Evolutionary conservation across 2,329 filamentous ascomycete species (phyloP).

Genomic region (Tolypocladium tropicale): DNA sequence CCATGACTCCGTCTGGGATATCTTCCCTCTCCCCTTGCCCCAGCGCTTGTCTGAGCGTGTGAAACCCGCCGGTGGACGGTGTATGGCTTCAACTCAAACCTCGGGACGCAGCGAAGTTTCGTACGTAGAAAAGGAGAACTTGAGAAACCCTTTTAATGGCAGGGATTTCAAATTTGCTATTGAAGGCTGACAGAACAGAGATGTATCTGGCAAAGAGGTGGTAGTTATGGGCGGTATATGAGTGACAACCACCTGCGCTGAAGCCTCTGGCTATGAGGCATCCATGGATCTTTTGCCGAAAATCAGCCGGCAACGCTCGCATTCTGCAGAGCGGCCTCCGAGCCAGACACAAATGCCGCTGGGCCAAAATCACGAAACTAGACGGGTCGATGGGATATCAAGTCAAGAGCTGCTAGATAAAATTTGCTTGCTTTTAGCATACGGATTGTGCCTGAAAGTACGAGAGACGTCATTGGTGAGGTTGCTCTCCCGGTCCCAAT

Average conservation of each 20-base stretch:
- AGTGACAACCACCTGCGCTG: neutral
- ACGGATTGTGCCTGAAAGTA: neutral
- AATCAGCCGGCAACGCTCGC: slow-evolving; percentile 1
- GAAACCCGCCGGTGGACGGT: too few relatives aligned
- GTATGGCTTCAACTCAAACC: too few relatives aligned
- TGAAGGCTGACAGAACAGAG: neutral
- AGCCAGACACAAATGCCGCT: neutral
- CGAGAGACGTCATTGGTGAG: neutral
- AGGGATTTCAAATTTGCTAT: neutral
- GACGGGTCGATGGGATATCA: neutral
- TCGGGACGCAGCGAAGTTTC: neutral
- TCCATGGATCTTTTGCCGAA: neutral
- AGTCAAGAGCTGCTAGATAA: neutral
- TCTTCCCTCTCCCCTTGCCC: neutral
- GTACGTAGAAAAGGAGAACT: neutral
- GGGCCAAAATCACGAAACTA: neutral
- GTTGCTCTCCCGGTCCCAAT: neutral
- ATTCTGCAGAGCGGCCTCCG: too few relatives aligned
- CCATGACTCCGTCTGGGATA: slow-evolving; percentile 26
- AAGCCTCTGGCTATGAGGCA: neutral
- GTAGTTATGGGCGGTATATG: neutral
- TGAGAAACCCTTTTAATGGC: too few relatives aligned
- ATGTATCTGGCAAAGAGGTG: neutral
- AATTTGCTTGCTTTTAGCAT: neutral
- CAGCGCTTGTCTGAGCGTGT: neutral